These are phyloP conservation scores for Ceratobasidium sp. DNA, from an alignment of 1,284 basidiomycete species.

Conservation along the genomic window DNA sequence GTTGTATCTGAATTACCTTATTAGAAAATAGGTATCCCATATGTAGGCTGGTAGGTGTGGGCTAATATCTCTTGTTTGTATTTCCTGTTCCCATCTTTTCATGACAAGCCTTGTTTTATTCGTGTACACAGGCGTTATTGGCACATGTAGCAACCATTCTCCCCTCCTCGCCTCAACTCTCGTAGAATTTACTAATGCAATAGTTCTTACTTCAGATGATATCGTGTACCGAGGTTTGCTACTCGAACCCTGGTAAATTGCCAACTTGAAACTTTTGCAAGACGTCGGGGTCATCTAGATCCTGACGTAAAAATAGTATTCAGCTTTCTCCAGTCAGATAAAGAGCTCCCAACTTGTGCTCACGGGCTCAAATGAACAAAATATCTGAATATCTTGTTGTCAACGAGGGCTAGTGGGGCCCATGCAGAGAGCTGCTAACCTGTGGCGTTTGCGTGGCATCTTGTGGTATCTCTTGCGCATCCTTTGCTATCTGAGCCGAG, in stretches of 20 bases:
- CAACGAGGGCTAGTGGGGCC: not conserved
- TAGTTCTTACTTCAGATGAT: not conserved
- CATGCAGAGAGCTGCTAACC: not conserved
- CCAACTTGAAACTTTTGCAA: not conserved
- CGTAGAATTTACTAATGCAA: too few relatives aligned
- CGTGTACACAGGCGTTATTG: too few relatives aligned
- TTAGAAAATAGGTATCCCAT: not conserved
- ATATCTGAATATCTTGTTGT: not conserved
- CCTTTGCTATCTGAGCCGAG: not conserved
- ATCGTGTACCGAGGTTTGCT: too few relatives aligned
- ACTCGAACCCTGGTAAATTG: not conserved
- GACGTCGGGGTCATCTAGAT: slow-evolving; percentile 2
- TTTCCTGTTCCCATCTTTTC: not conserved
- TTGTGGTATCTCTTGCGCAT: not conserved
- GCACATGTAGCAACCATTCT: too few relatives aligned
- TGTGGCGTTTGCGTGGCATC: not conserved
- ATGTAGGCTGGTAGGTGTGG: not conserved
- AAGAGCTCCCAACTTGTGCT: not conserved
- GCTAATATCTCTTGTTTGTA: not conserved
- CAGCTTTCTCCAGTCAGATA: not conserved
- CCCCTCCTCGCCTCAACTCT: too few relatives aligned
- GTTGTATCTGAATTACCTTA: slow-evolving; percentile 16
- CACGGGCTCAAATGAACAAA: not conserved
- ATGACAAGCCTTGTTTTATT: too few relatives aligned
- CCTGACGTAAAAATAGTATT: not conserved